A percentile compares a stretch with the other conserved stretches of the same genome.
These are phyloP conservation scores for Asterionellopsis glacialis DNA, from an alignment of 108 stramenopile species.

Conservation along the genomic window DNA sequence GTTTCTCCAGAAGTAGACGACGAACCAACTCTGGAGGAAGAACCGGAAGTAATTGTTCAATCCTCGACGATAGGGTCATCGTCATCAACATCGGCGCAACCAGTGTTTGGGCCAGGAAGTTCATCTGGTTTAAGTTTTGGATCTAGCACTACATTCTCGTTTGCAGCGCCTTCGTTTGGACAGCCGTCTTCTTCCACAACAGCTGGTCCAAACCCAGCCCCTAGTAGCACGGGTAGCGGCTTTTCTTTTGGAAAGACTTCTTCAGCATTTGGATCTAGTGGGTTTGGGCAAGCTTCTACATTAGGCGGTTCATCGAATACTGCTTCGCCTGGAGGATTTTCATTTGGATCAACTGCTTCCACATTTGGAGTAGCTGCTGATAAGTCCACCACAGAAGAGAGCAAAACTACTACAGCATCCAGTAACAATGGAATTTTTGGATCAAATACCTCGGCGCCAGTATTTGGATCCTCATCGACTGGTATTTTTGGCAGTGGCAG, in stretches of 20 bases:
- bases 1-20: background rate
- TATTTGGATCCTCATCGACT: conserved; percentile 23
- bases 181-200: too few relatives aligned
- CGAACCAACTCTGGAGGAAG: background rate
- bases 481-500: background rate
- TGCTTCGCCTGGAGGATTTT: conserved; percentile 8
- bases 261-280: too few relatives aligned
- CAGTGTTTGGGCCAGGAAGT: background rate
- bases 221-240: too few relatives aligned
- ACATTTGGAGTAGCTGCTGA: conserved; percentile 20
- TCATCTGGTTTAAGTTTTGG: conserved; percentile 3
- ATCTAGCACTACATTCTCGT: background rate
- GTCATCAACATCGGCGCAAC: background rate
- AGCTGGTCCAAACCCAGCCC: too few relatives aligned
- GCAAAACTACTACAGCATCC: background rate
- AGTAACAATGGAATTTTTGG: background rate
- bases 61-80: background rate
- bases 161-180: too few relatives aligned
- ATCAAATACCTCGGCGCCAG: background rate
- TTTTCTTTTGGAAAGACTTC: too few relatives aligned
- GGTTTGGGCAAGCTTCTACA: too few relatives aligned
- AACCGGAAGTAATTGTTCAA: background rate
- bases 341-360: conserved; percentile 21
- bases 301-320: background rate
- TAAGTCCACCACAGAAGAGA: background rate